Conservation (phyloP, 176 grass and related monocot genomes). For the Chrysopogon serrulatus region DNA sequence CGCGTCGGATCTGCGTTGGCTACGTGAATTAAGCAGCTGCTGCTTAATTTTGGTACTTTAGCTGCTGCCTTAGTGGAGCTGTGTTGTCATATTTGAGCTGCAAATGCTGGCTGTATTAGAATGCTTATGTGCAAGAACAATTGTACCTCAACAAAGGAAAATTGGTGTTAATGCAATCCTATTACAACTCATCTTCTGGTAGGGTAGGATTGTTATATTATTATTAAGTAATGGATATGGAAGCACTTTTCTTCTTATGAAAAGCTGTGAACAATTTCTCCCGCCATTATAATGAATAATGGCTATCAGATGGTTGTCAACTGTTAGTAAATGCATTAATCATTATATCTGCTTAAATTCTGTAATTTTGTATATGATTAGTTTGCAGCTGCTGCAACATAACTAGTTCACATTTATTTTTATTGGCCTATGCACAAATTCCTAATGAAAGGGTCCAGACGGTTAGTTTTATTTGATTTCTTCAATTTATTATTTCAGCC, state of each 20-base stretch:
- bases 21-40: background rate
- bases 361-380: background rate
- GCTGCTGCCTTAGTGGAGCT: background rate
- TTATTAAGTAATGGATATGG: background rate
- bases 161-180: background rate
- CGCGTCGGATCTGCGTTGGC: background rate
- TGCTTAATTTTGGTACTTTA: background rate
- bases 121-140: background rate
- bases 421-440: background rate
- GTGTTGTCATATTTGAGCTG: background rate
- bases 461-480: conserved; percentile 14
- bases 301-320: background rate
- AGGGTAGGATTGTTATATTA: background rate
- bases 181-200: background rate
- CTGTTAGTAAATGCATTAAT: background rate
- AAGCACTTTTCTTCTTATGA: background rate
- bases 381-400: background rate
- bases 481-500: conserved; percentile 55
- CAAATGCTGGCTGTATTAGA: background rate
- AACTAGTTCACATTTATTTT: background rate
- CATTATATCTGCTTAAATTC: background rate
- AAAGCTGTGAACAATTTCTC: background rate
- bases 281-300: background rate
- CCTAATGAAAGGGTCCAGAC: background rate
- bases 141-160: background rate